Base-by-base conservation (phyloP, 2,329 filamentous ascomycete genomes). In the Lecanosticta acicola region DNA sequence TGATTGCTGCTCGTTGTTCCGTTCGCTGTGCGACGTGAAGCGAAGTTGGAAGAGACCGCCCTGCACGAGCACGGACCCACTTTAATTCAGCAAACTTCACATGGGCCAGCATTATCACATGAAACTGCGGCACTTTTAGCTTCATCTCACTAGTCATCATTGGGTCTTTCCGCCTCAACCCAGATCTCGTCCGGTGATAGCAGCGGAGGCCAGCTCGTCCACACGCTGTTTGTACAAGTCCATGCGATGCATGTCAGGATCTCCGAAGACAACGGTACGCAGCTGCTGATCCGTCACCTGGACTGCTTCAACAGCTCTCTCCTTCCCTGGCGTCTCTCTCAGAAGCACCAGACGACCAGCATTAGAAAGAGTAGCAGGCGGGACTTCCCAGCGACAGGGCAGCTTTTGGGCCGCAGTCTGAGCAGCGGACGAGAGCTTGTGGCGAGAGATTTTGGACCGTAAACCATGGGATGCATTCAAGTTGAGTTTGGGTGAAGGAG, bases 211-310 rank as follows among this genome's bases (percentile, higher is more conserved):
- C 45, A 94, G 66, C 3, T 73, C 70, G 63, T 93, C 84, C 36
- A 94, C 78, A 43, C 88, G 70, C 16, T 75, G 77, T 11, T 79
- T 79, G 66, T 94, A 94, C 16, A 93, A 61, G 48, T 72, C 79
- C 88, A 94, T 94, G 56, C 81, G 74, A 68, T 94, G 88, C 62
- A 81, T 84, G 35, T 87, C 71, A 0, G 86, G 85, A 62, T 94
- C 87, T 0, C 88, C 88, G 77, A 88, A 94, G 3, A 94, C 73
- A 0, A 89, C 76, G 1, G 73, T 75, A 18, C 84, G 71, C 41
- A 94, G 66, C 60, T 85, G 73, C 35, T 83, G 78, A 53, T 93
- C 85, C 0, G 71, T 77, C 7, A 83, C 77, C 8, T 81, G 75
- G 50, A 83, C 82, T 1, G 86, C 86, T 38, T 85, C 77, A 0